These are phyloP conservation scores for Hondaea fermentalgiana DNA, from an alignment of 108 stramenopile species.

Conservation along the genomic window DNA sequence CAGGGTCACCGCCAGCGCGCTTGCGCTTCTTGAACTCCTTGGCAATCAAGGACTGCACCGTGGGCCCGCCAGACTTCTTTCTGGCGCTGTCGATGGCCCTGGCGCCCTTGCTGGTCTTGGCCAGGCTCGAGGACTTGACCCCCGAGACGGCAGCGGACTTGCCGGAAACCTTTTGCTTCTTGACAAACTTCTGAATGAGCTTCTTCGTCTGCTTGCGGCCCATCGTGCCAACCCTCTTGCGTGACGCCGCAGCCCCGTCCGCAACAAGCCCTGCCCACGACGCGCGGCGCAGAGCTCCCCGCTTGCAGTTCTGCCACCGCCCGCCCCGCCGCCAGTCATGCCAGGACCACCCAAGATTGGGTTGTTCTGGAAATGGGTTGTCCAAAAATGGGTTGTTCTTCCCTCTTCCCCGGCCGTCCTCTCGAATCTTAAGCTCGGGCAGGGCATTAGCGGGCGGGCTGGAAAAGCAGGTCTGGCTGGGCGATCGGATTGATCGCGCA, in stretches of 20 bases:
- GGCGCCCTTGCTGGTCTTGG: slow-evolving; percentile 10
- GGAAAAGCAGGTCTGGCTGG: too few relatives aligned
- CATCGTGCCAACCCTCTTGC: background rate
- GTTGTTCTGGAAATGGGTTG: background rate
- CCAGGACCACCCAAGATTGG: too few relatives aligned
- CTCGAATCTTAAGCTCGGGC: too few relatives aligned
- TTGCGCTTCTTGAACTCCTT: background rate
- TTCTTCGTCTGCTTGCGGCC: slow-evolving; percentile 15
- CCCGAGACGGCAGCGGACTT: background rate
- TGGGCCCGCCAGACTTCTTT: background rate
- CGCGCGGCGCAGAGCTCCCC: background rate
- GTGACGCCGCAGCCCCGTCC: background rate
- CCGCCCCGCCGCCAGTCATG: too few relatives aligned
- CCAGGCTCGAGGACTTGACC: background rate
- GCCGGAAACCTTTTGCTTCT: background rate
- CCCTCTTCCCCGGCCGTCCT: too few relatives aligned
- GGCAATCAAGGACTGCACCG: background rate
- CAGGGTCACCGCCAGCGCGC: background rate
- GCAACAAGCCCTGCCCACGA: background rate
- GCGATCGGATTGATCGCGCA: too few relatives aligned
- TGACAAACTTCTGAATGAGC: background rate
- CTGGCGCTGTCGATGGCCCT: background rate
- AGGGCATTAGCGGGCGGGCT: too few relatives aligned
- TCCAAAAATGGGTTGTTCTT: background rate
- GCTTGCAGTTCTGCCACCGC: too few relatives aligned